phyloP scores from a whole-genome alignment of 2,329 filamentous ascomycete species.

The Fusarium redolens region DNA sequence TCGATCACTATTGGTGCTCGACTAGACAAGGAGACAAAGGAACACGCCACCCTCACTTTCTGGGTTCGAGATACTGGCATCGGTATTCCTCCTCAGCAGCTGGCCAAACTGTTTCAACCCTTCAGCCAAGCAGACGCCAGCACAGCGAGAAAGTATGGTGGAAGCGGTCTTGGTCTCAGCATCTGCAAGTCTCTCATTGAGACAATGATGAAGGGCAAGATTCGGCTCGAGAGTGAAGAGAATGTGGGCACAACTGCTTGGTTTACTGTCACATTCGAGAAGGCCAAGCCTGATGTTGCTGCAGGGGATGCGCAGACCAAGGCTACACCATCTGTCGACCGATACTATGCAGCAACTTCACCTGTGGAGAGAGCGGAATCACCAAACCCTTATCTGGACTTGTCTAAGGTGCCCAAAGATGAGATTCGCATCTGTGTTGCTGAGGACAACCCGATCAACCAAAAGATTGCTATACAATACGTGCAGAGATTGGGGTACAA shows the following conservation, averaged over 20 bases:
- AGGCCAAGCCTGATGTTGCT: slow-evolving; percentile 73
- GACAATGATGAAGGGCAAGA: slow-evolving; percentile 88
- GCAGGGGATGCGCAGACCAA: slow-evolving; percentile 63
- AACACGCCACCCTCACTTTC: slow-evolving; percentile 80
- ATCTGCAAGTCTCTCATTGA: slow-evolving; percentile 96
- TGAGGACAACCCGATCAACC: slow-evolving; percentile 95
- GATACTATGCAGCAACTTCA: slow-evolving; percentile 47
- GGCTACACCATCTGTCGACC: slow-evolving; percentile 52
- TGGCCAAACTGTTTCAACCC: slow-evolving; percentile 88
- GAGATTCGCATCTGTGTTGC: slow-evolving; percentile 91
- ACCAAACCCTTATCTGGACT: slow-evolving; percentile 67
- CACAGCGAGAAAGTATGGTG: slow-evolving; percentile 90
- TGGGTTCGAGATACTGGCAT: slow-evolving; percentile 93
- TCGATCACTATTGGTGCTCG: slow-evolving; percentile 85
- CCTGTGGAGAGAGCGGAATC: slow-evolving; percentile 54
- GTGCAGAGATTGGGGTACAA: slow-evolving; percentile 86
- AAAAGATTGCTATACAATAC: slow-evolving; percentile 93
- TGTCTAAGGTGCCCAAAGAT: slow-evolving; percentile 79
- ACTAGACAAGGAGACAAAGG: slow-evolving; percentile 76
- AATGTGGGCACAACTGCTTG: slow-evolving; percentile 77
- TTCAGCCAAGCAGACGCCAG: slow-evolving; percentile 94
- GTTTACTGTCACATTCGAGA: slow-evolving; percentile 88
- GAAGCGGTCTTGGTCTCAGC: slow-evolving; percentile 88
- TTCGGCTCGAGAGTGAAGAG: slow-evolving; percentile 82
- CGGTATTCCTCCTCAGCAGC: slow-evolving; percentile 84